Evolutionary conservation across 2,329 filamentous ascomycete genomes (phyloP), one percentile per base, ranked within the genome.

Genomic region (Ophiognomonia clavigignenti-juglandacearum): DNA sequence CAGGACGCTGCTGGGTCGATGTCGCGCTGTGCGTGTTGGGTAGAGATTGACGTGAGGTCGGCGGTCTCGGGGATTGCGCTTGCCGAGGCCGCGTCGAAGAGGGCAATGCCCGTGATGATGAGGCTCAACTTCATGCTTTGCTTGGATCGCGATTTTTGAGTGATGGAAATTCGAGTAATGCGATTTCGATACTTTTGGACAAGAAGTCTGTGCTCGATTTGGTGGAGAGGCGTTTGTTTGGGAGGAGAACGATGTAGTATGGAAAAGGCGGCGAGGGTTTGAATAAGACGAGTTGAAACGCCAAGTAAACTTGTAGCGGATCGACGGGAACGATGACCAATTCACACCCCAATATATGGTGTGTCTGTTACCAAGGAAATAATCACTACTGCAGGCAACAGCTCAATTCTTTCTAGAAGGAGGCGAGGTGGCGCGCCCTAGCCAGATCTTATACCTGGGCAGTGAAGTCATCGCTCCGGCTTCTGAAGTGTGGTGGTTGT

Each of bases 61-160:
- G 31, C 47, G 19, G 35, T 31, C 6, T 53, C 54, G 24, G 56
- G 53, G 13, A 57, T 46, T 29, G 57, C 57, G 22, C 58, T 43
- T 27, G 57, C 59, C 40, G 51, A 50, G 37, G 56, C 55, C 16
- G 49, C 48, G 37, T 56, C 53, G 27, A 52, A 29, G n/a, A 56
- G 32, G 35, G 51, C 35, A 35, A 50, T 8, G 11, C 29, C 39
- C 45, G n/a, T 29, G 24, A 52, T 10, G 11, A 45, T 1, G 14
- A 26, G 26, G 6, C 22, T 27, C n/a, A 37, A 4, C 44, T 40
- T 53, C 51, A 53, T 53, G 34, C 8, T 37, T 24, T 32, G 32
- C 10, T 5, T 26, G 23, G 32, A 20, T 22, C 13, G 22, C 11
- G 26, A 6, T 4, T 2, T 13, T 32, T 32, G 13, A 14, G 13